These are phyloP conservation scores for Apiospora pterosperma DNA, from an alignment of 2,329 filamentous ascomycete genomes.

Conservation along the genomic window DNA sequence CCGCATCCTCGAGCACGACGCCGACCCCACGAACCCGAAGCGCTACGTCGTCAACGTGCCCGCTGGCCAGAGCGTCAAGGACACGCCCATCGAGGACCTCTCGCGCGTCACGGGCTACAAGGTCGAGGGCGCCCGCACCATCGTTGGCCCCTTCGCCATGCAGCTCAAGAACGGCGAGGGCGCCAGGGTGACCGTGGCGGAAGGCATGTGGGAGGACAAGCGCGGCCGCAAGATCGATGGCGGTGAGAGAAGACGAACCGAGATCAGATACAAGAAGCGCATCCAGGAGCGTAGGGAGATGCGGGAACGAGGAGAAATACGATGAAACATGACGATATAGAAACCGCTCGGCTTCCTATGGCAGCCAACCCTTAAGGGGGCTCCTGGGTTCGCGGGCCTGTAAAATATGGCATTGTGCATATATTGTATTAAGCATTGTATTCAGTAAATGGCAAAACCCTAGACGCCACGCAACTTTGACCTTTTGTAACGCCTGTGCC, in stretches of 20 bases:
- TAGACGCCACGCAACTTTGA: not conserved
- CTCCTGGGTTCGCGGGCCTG: not conserved
- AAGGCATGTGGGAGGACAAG: slow-evolving; percentile 91
- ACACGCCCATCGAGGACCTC: slow-evolving; percentile 33
- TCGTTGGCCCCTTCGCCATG: slow-evolving; percentile 72
- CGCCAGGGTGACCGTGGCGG: slow-evolving; percentile 66
- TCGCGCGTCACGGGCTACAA: slow-evolving; percentile 61
- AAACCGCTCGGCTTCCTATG: not conserved
- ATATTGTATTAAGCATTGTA: slow-evolving; percentile 9
- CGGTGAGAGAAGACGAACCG: slow-evolving; percentile 83
- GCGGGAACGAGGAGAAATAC: slow-evolving; percentile 33
- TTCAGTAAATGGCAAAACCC: not conserved
- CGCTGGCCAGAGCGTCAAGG: slow-evolving; percentile 35
- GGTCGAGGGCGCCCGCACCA: slow-evolving; percentile 64
- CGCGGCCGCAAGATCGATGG: slow-evolving; percentile 91
- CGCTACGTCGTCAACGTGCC: slow-evolving; percentile 56
- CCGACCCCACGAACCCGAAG: slow-evolving; percentile 36
- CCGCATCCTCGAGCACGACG: slow-evolving; percentile 41
- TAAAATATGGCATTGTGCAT: slow-evolving; percentile 5
- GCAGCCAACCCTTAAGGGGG: not conserved
- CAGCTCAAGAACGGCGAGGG: slow-evolving; percentile 63
- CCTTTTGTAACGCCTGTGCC: not conserved
- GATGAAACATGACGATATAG: slow-evolving; percentile 3
- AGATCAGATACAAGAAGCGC: slow-evolving; percentile 83
- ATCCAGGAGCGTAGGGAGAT: slow-evolving; percentile 73